Evolutionary conservation across 176 grass and related monocot genomes (phyloP), one percentile per base, ranked within the genome.

Genomic region (Musa acuminata): DNA sequence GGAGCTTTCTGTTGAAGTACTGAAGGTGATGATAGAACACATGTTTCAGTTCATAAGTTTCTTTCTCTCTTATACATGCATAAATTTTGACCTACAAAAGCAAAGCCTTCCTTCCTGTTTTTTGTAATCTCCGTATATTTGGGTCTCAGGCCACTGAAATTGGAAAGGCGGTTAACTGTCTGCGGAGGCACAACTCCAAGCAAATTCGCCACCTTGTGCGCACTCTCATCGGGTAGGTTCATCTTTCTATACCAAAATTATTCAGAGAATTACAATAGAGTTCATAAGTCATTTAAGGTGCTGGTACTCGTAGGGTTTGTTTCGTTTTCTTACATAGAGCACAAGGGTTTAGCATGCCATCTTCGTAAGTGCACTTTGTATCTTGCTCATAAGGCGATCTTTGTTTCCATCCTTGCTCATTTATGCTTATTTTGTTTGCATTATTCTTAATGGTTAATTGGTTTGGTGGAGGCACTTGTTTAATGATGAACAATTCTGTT

Each of bases 201-300:
- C 82, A 78, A 80, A 91, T 91, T 85, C 82, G 85, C 1, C 81
- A 82, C 48, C 88, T 91, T 55, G 82, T 87, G 24, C 86, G 85
- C 72, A 82, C 85, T 70, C 88, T 91, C 76, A 83, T 91, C 48
- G 82, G 77, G 88, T 91, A 85, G 17, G 88, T 80, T 53, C n/a
- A 9, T 72, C 6, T 60, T 11, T 25, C 55, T 64, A 55, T 52
- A 62, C n/a, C 60, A 69, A 51, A 72, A 43, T 43, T 43, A 43
- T 43, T 43, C 35, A 43, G 3, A 6, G 35, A 43, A 43, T 5
- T 43, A 43, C 35, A 6, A 43, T 43, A 43, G 35, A 43, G 35
- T 43, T 43, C 35, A 43, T 43, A 43, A 29, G 29, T 29, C 29
- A 29, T 29, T 29, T 29, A 29, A 29, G 29, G 2, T 29, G 29